phyloP scores from a whole-genome alignment of 2,329 filamentous ascomycete species.

The Didymella pomorum region DNA sequence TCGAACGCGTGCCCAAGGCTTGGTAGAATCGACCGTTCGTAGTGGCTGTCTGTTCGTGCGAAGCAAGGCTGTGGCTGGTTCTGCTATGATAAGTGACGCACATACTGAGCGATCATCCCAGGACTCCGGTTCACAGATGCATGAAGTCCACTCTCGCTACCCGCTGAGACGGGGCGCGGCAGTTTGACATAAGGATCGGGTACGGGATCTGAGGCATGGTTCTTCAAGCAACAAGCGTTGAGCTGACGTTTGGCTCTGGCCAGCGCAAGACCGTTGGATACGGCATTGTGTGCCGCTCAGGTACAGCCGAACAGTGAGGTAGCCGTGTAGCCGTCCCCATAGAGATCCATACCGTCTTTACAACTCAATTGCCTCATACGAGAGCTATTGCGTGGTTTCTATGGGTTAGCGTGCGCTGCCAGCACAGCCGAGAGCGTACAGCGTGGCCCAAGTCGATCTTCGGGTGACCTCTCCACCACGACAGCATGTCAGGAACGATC shows the following conservation, averaged over 20 bases:
- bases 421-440: neutral
- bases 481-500: neutral
- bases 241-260: neutral
- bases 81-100: neutral
- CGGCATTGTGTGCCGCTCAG: neutral
- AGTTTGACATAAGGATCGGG: conserved; percentile 14
- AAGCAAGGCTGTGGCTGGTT: conserved; percentile 9
- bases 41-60: conserved; percentile 9
- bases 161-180: neutral
- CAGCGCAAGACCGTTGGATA: neutral
- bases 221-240: neutral
- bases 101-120: conserved; percentile 18
- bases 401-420: neutral
- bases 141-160: neutral
- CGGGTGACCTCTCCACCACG: neutral
- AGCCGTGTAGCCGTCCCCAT: neutral
- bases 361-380: neutral
- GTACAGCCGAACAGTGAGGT: neutral
- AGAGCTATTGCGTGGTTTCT: neutral
- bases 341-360: neutral
- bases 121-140: conserved; percentile 7
- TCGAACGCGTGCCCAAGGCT: conserved; percentile 18
- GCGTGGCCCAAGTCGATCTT: neutral
- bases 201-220: neutral
- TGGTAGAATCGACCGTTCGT: neutral